phyloP scores from a whole-genome alignment of 495 filamentous ascomycete species.

The Xylaria palmicola region DNA sequence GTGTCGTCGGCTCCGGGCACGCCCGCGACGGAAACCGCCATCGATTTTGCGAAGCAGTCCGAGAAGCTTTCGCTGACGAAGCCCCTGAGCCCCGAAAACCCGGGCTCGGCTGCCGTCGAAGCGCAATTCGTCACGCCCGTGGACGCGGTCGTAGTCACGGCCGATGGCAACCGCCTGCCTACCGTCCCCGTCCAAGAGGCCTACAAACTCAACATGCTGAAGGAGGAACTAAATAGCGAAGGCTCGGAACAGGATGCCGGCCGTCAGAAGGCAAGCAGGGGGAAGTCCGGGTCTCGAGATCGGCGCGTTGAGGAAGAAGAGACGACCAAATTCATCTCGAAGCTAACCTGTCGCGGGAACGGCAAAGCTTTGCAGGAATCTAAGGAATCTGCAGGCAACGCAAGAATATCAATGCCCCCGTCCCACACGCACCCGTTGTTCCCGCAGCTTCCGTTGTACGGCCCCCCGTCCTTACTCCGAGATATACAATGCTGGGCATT shows the following conservation, averaged over 20 bases:
- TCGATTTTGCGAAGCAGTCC: slow-evolving; percentile 54
- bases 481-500: slow-evolving; percentile 64
- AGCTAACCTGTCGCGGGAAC: slow-evolving; percentile 10
- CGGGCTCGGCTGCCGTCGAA: slow-evolving; percentile 53
- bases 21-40: slow-evolving; percentile 22
- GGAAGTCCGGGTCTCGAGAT: not conserved
- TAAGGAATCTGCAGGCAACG: slow-evolving; percentile 32
- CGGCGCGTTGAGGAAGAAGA: not conserved
- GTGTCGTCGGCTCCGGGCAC: not conserved
- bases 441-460: slow-evolving; percentile 82
- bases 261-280: not conserved
- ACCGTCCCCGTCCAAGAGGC: slow-evolving; percentile 65
- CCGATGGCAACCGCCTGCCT: slow-evolving; percentile 63
- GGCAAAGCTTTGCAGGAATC: slow-evolving; percentile 19
- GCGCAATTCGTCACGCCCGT: slow-evolving; percentile 67
- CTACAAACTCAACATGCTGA: slow-evolving; percentile 61
- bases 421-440: slow-evolving; percentile 80
- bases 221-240: slow-evolving; percentile 46
- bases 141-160: slow-evolving; percentile 68
- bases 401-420: slow-evolving; percentile 45
- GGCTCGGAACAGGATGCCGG: slow-evolving; percentile 17
- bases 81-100: slow-evolving; percentile 20
- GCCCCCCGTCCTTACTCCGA: slow-evolving; percentile 63
- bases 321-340: slow-evolving; percentile 11
- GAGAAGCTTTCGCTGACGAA: slow-evolving; percentile 56